Evolutionary conservation across 2,329 filamentous ascomycete species (phyloP).

Genomic region (Pseudogymnoascus sp.): DNA sequence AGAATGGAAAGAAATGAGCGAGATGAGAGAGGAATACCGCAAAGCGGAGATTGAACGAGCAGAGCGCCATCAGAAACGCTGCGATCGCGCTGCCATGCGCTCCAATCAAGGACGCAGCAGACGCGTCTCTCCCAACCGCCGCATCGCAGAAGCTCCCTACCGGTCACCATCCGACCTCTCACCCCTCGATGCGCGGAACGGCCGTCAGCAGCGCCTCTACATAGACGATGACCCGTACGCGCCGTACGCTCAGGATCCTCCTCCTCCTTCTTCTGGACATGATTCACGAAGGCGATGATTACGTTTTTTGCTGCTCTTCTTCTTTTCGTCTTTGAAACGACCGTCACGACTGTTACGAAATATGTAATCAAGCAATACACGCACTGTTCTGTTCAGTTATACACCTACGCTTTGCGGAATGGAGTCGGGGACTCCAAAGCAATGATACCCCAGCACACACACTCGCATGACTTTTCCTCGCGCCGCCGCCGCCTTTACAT

Average conservation of each 20-base stretch:
- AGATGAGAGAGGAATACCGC: constrained; percentile 49
- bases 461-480: not conserved
- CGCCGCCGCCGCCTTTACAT: not conserved
- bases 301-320: not conserved
- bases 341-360: not conserved
- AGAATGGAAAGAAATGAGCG: constrained; percentile 62
- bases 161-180: constrained; percentile 27
- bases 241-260: not conserved
- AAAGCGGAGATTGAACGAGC: constrained; percentile 46
- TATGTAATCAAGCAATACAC: not conserved
- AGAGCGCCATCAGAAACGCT: constrained; percentile 37
- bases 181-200: constrained; percentile 24
- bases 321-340: no score
- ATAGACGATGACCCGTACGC: constrained; percentile 39
- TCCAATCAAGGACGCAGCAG: constrained; percentile 29
- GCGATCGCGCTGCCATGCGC: constrained; percentile 30
- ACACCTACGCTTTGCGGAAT: not conserved
- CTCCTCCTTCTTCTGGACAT: not conserved
- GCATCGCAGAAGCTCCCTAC: constrained; percentile 16
- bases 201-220: constrained; percentile 35
- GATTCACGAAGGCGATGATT: not conserved
- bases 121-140: constrained; percentile 27
- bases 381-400: not conserved
- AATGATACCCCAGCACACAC: not conserved
- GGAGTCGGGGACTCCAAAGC: not conserved